Base-by-base conservation (phyloP, 225 moss, liverwort and hornwort species). In the Pleurozium schreberi region DNA sequence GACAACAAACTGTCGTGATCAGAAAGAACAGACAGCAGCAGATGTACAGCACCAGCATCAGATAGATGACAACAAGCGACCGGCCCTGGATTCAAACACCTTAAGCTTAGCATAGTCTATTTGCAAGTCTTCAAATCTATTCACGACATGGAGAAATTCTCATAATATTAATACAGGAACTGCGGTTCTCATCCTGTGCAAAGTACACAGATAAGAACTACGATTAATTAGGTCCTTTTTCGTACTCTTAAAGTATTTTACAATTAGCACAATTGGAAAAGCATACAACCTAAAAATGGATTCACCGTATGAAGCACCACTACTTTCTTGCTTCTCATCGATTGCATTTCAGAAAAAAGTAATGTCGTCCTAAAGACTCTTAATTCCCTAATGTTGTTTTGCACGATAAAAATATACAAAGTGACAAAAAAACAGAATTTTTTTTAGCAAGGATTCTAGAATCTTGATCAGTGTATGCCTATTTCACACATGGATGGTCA, bases 31-130 rank as follows among this genome's bases (percentile, higher is more conserved):
- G 8, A 8, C 80, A 93, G 58, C 66, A 93, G 59, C 40, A 91
- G 21, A 10, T 14, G 14, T 42, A 93, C 80, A 80, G 60, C 93
- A 84, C 33, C 26, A 13, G 53, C 13, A 8, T 77, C 63, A 75
- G 42, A 87, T 68, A 92, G 86, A 84, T 92, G 83, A 47, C 4
- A 28, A 67, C 83, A 58, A 79, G 87, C 73, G 18, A 5, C 7
- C 88, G 30, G 42, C 49, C 90, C 92, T 93, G 90, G 49, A 90
- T 42, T 36, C 75, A 88, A 53, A 67, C 55, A 80, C 68, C 86
- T 75, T 42, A 75, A 42, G 38, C 78, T 77, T 14, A 87, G 65
- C 63, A n/a, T 2, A 59, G 43, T 33, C 18, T 31, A 2, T 67
- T 80, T 75, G 15, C 47, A 52, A 81, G 33, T 75, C 65, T 53